Evolutionary conservation across 2,329 filamentous ascomycete species (phyloP).

Genomic region (Apiospora saccharicola): DNA sequence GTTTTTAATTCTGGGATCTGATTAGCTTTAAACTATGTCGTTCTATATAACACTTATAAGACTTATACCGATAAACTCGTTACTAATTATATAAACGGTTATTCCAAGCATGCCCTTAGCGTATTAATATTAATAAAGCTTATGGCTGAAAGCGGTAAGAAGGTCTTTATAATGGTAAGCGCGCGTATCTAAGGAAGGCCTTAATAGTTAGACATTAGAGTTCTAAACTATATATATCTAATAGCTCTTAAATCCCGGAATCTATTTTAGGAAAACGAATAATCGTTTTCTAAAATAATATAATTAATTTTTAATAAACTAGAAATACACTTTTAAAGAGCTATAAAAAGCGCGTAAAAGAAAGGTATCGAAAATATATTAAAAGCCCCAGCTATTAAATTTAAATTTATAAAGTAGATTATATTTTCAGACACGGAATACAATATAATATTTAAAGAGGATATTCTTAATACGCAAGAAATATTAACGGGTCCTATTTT

Average conservation of each 20-base stretch:
- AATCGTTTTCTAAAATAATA: too few species aligned
- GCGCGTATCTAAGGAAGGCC: too few species aligned
- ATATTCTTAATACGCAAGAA: background rate
- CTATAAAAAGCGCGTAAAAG: background rate
- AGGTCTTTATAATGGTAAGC: too few species aligned
- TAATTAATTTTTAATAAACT: background rate
- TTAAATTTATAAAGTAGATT: background rate
- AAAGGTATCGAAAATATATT: background rate
- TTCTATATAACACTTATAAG: background rate
- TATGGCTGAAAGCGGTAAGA: too few species aligned
- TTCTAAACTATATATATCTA: too few species aligned
- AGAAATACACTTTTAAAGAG: background rate
- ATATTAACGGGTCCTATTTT: background rate
- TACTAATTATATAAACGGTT: too few species aligned
- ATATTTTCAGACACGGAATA: conserved; percentile 6
- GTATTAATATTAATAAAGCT: too few species aligned
- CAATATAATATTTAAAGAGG: conserved; percentile 3
- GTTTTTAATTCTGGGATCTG: conserved; percentile 1
- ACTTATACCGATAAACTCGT: background rate
- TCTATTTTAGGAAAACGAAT: too few species aligned
- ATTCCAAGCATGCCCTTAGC: too few species aligned
- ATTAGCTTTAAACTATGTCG: conserved; percentile 1
- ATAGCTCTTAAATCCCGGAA: too few species aligned
- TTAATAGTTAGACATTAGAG: too few species aligned
- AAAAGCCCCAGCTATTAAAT: background rate